Base-by-base conservation (phyloP, 1,139 yeast genomes). In the Saccharomyces hybrid region DNA sequence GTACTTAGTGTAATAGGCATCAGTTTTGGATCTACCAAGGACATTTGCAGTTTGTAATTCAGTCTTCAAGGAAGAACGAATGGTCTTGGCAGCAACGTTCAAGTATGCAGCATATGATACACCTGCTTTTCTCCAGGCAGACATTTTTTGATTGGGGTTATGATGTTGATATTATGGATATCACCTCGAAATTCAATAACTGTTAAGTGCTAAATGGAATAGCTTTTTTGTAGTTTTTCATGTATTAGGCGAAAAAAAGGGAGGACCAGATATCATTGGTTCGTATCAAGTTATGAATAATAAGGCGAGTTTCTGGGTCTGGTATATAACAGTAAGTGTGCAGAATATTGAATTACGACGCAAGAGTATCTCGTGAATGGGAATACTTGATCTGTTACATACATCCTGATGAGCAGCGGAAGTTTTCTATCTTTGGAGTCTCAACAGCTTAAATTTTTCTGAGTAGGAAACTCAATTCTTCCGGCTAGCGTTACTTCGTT, bases 1-100 rank as follows among this genome's bases (percentile, higher is more conserved):
- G 76, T 84, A 80, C 71, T 79, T 81, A 73, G 87, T 82, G 62
- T 79, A 86, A 73, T 82, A 84, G 66, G 84, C 89, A 69, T 93
- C 99, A 62, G 86, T 73, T 64, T 73, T 59, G 63, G 85, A 86
- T 78, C 96, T 88, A 53, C 64, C 62, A 74, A 81, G 79, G 67
- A 85, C 88, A 64, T 85, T 88, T 62, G 78, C 81, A 60, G 82
- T 85, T 73, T 87, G 88, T 72, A 82, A 73, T 68, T 91, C 96
- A 64, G 91, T 85, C 80, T 93, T 93, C 72, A 93, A 82, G 54
- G 97, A 85, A 66, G 81, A 79, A 78, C 98, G 90, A 69, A 89
- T 81, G 60, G 96, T 82, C 72, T 83, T 84, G 71, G 97, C 96
- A 66, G 96, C 88, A 70, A 93, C 81, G 65, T 96, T 83, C 74